A percentile compares a stretch with the other conserved stretches of the same genome.
These are phyloP conservation scores for Volutella citrinella DNA, from an alignment of 2,329 filamentous ascomycete species.

Conservation along the genomic window DNA sequence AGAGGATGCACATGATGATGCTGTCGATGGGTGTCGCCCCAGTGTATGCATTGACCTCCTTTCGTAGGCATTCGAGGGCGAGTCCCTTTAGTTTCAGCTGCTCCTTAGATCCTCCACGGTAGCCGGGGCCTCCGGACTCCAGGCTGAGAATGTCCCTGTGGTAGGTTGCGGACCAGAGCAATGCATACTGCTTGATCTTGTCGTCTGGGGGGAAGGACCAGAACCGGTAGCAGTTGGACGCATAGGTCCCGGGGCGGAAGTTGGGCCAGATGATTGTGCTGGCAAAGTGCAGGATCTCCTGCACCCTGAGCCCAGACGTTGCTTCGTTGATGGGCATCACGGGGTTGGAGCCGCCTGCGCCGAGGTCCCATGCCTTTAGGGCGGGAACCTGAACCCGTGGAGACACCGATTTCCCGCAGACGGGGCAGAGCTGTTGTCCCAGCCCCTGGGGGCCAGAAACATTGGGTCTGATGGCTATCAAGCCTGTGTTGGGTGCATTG, in stretches of 20 bases:
- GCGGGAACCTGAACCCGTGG: not conserved
- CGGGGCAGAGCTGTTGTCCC: slow-evolving; percentile 1
- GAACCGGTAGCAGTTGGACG: slow-evolving; percentile 7
- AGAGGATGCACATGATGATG: slow-evolving; percentile 12
- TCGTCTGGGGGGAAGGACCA: slow-evolving; percentile 7
- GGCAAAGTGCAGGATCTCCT: slow-evolving; percentile 9
- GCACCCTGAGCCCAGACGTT: slow-evolving; percentile 5
- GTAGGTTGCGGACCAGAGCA: slow-evolving; percentile 9
- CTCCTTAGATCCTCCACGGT: slow-evolving; percentile 6
- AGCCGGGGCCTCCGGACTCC: slow-evolving; percentile 4
- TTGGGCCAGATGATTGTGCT: slow-evolving; percentile 8
- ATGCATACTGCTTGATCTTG: slow-evolving; percentile 7
- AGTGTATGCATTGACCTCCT: slow-evolving; percentile 6
- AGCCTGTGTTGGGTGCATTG: not conserved
- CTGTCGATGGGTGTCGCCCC: slow-evolving; percentile 9
- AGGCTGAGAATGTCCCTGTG: slow-evolving; percentile 8
- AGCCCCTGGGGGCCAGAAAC: not conserved
- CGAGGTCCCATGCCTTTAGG: slow-evolving; percentile 6
- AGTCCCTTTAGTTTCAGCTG: slow-evolving; percentile 8
- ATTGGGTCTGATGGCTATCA: slow-evolving; percentile 1
- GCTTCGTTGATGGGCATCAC: slow-evolving; percentile 7
- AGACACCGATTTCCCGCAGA: slow-evolving; percentile 1
- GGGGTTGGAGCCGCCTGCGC: slow-evolving; percentile 9
- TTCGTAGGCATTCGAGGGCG: slow-evolving; percentile 6
- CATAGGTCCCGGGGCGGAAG: slow-evolving; percentile 7